These are phyloP conservation scores for Nigrospora osmanthi DNA, from an alignment of 2,329 filamentous ascomycete species.

Conservation along the genomic window DNA sequence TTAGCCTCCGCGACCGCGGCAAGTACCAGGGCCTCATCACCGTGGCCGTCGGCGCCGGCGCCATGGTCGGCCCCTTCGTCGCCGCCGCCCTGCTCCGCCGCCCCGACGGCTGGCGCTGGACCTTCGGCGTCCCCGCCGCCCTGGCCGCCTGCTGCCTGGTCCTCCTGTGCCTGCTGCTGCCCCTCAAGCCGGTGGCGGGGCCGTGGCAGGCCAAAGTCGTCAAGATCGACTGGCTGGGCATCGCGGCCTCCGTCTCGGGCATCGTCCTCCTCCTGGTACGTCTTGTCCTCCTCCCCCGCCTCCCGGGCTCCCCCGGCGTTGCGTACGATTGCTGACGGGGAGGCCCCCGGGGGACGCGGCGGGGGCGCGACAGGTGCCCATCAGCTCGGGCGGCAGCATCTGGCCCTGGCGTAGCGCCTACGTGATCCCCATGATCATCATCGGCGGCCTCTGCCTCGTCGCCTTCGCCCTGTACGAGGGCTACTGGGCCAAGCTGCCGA, in stretches of 20 bases:
- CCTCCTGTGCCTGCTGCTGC: conserved; percentile 44
- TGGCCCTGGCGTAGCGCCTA: conserved; percentile 57
- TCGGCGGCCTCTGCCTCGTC: conserved; percentile 44
- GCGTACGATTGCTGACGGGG: no score
- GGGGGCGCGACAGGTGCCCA: not conserved
- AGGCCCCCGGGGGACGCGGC: no score
- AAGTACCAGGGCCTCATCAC: conserved; percentile 20
- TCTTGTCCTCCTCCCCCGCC: no score
- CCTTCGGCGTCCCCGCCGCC: conserved; percentile 58
- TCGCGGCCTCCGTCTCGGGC: conserved; percentile 48
- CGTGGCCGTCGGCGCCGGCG: conserved; percentile 38
- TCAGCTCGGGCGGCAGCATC: conserved; percentile 48
- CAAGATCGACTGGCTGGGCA: conserved; percentile 57
- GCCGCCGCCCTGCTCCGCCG: conserved; percentile 45
- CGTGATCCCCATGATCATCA: conserved; percentile 51
- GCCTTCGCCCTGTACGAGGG: conserved; percentile 47
- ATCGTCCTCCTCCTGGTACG: conserved; percentile 8
- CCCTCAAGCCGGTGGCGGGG: conserved; percentile 37
- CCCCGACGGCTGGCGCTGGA: conserved; percentile 48
- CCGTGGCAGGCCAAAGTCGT: conserved; percentile 39
- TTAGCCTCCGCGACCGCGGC: conserved; percentile 24
- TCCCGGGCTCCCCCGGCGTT: no score
- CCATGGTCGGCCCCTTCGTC: conserved; percentile 41
- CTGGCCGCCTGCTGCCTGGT: conserved; percentile 42
- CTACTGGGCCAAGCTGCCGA: conserved; percentile 40